Base-by-base conservation (phyloP, 129 eudicot genomes). In the Glebionis coronaria region DNA sequence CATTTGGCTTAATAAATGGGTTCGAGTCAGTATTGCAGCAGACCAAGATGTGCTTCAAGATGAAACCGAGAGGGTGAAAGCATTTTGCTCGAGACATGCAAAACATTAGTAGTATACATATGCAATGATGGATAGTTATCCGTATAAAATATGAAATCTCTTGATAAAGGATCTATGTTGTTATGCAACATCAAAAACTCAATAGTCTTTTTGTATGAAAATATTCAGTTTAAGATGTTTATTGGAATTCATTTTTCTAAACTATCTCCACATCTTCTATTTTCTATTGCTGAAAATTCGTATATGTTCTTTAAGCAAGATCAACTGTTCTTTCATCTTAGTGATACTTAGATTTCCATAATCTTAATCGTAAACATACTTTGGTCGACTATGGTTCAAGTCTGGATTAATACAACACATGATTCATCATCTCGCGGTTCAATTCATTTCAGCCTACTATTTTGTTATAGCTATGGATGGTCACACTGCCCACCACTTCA, bases 11-110 rank as follows among this genome's bases (percentile, higher is more conserved):
- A 83, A 81, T 42, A 80, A 87, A 57, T 84, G 87, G 87, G 60
- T 84, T 1, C 74, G 87, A 42, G 83, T 87, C 40, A 84, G 85
- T n/a, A 79, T 83, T 74, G 90, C 95, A 4, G 52, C 79, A n/a
- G 95, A 87, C 65, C 85, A 83, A 56, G 13, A 71, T 52, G 64
- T 77, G 47, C 83, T 84, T 20, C 80, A 84, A 64, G 83, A 82
- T 16, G 95, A 77, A 16, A 79, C 77, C 47, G 72, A 56, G 77
- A 84, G 90, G 71, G 18, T 84, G 21, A 87, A 81, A 69, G 71
- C 83, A 5, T 84, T 87, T 60, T 82, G 78, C 66, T 9, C 73
- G 63, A 78, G 82, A 15, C 81, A 81, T 73, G 73, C 76, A 38
- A 81, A 77, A 62, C 44, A 21, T 21, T 4, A 61, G 45, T 50